Conservation (phyloP, 2,329 filamentous ascomycete genomes). For the Epichloe festucae region DNA sequence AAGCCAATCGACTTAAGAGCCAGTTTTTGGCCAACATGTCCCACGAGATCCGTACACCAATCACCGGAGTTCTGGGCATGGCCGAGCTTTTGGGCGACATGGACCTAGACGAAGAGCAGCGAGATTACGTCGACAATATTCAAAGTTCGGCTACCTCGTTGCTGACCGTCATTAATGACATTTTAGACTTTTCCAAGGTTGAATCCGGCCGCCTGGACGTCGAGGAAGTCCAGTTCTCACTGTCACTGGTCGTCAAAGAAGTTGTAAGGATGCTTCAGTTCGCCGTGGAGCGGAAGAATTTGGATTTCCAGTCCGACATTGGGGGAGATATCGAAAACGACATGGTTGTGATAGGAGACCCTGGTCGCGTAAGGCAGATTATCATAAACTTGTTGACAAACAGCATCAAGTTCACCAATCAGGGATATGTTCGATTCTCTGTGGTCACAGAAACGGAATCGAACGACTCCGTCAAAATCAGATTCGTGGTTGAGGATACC, state of each 20-base stretch:
- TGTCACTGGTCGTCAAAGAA: conserved; percentile 61
- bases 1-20: conserved; percentile 67
- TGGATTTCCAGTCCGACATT: conserved; percentile 57
- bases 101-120: conserved; percentile 54
- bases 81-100: conserved; percentile 60
- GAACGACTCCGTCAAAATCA: conserved; percentile 50
- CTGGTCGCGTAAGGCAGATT: conserved; percentile 72
- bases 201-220: conserved; percentile 67
- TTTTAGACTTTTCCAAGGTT: conserved; percentile 79
- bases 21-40: conserved; percentile 73
- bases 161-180: conserved; percentile 82
- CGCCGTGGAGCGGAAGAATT: conserved; percentile 65
- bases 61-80: conserved; percentile 72
- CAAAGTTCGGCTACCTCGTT: conserved; percentile 69
- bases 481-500: conserved; percentile 63
- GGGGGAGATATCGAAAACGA: conserved; percentile 50
- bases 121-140: conserved; percentile 65
- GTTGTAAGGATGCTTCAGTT: conserved; percentile 82
- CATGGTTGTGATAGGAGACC: conserved; percentile 74
- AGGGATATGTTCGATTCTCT: conserved; percentile 54
- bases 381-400: conserved; percentile 69
- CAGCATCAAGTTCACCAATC: conserved; percentile 61
- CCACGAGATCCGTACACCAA: conserved; percentile 68
- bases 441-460: conserved; percentile 52
- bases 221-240: conserved; percentile 67